A percentile compares a stretch with the other conserved stretches of the same genome.
Conservation (phyloP, 2,329 filamentous ascomycete species). For the Trichophyton benhamiae region DNA sequence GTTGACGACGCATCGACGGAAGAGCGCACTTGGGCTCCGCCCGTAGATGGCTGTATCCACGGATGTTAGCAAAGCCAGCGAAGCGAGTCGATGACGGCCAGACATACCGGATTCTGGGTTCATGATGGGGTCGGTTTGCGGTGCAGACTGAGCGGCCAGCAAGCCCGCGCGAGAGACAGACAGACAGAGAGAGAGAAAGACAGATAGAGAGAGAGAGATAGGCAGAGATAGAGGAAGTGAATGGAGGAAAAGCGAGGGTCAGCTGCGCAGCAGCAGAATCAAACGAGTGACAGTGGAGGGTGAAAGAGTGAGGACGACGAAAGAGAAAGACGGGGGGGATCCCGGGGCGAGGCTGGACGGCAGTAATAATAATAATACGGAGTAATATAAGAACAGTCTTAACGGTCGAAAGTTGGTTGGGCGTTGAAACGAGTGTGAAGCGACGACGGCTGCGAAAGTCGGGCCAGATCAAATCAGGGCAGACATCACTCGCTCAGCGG, state of each 20-base stretch:
- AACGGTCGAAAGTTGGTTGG: neutral
- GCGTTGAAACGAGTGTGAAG: neutral
- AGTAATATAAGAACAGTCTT: neutral
- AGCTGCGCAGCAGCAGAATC: too few species aligned
- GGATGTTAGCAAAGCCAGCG: neutral
- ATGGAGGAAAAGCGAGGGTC: neutral
- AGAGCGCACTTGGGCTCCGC: conserved; percentile 25
- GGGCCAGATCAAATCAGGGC: neutral
- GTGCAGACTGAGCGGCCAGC: too few species aligned
- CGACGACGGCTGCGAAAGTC: neutral
- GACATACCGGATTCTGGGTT: neutral
- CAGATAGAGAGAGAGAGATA: neutral
- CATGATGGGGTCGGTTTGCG: neutral
- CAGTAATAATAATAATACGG: neutral
- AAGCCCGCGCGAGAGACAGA: too few species aligned
- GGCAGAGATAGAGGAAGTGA: too few species aligned
- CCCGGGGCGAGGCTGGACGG: neutral
- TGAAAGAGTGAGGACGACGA: neutral
- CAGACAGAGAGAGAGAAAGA: neutral
- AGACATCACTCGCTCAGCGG: neutral
- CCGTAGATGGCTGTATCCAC: neutral
- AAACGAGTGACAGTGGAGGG: neutral
- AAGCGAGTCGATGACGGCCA: neutral
- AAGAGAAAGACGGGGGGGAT: neutral
- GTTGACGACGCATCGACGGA: conserved; percentile 46